Conservation (phyloP, 2,329 filamentous ascomycete genomes). For the Bipolaris sorokiniana region DNA sequence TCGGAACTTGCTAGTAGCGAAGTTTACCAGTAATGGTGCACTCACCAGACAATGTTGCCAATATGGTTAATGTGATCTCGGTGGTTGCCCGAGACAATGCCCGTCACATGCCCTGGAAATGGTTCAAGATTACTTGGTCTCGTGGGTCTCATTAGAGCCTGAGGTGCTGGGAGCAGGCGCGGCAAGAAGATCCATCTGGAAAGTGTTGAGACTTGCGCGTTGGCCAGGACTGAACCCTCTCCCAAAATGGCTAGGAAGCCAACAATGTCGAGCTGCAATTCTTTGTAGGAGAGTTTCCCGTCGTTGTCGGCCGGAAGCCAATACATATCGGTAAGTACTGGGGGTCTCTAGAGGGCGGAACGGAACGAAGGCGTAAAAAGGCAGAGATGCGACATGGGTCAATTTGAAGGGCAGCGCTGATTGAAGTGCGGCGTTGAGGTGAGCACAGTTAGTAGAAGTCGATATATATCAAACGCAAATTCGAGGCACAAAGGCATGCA, state of each 20-base stretch:
- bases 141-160: constrained; percentile 56
- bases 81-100: constrained; percentile 56
- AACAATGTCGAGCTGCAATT: constrained; percentile 61
- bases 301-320: constrained; percentile 43
- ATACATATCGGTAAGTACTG: constrained; percentile 33
- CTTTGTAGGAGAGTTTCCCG: constrained; percentile 33
- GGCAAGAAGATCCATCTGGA: constrained; percentile 58
- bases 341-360: constrained; percentile 15
- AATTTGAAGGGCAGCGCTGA: constrained; percentile 1
- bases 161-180: constrained; percentile 58
- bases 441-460: constrained; percentile 12
- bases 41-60: constrained; percentile 55
- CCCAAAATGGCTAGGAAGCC: constrained; percentile 62
- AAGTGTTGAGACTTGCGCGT: constrained; percentile 58
- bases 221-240: constrained; percentile 58
- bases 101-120: constrained; percentile 51
- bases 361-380: constrained; percentile 11
- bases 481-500: constrained; percentile 8
- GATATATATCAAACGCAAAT: constrained; percentile 25
- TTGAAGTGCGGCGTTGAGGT: not conserved
- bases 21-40: constrained; percentile 4
- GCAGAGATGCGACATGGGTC: constrained; percentile 31
- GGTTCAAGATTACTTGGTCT: constrained; percentile 53
- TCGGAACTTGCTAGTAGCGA: not conserved
- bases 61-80: constrained; percentile 57